Evolutionary conservation across 2,329 filamentous ascomycete genomes (phyloP).

Genomic region (Aspergillus piperis): DNA sequence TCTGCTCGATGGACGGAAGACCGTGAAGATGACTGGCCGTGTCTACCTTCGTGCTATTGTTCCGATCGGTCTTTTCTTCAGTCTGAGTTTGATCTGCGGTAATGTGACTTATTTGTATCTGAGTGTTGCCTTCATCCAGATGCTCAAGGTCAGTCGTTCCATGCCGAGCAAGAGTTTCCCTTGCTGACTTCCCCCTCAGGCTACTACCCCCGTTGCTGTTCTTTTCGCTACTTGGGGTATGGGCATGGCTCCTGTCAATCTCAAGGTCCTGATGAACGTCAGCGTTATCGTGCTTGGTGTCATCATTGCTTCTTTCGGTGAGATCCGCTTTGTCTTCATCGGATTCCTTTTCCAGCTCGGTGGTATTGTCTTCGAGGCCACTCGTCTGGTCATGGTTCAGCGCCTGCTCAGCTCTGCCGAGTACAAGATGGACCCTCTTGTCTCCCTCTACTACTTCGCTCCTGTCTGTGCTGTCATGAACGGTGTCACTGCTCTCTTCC

Average conservation of each 20-base stretch:
- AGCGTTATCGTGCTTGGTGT: constrained; percentile 94
- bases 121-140: constrained; percentile 95
- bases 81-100: constrained; percentile 90
- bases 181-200: constrained; percentile 52
- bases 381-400: constrained; percentile 83
- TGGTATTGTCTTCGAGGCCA: constrained; percentile 77
- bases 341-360: constrained; percentile 70
- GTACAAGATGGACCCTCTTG: constrained; percentile 85
- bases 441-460: constrained; percentile 87
- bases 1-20: constrained; percentile 89
- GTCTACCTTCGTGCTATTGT: constrained; percentile 92
- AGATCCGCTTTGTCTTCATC: constrained; percentile 78
- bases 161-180: constrained; percentile 18
- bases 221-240: constrained; percentile 86
- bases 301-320: constrained; percentile 88
- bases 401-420: constrained; percentile 74
- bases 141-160: constrained; percentile 75
- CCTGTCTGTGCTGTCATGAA: constrained; percentile 84
- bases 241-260: constrained; percentile 78
- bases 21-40: constrained; percentile 93
- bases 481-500: constrained; percentile 65
- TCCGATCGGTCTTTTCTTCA: constrained; percentile 94
- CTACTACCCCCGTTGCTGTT: constrained; percentile 91
- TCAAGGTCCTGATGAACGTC: constrained; percentile 88
- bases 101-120: constrained; percentile 94